phyloP scores from a whole-genome alignment of 2,329 filamentous ascomycete genomes.

The Huntiella abstrusa region DNA sequence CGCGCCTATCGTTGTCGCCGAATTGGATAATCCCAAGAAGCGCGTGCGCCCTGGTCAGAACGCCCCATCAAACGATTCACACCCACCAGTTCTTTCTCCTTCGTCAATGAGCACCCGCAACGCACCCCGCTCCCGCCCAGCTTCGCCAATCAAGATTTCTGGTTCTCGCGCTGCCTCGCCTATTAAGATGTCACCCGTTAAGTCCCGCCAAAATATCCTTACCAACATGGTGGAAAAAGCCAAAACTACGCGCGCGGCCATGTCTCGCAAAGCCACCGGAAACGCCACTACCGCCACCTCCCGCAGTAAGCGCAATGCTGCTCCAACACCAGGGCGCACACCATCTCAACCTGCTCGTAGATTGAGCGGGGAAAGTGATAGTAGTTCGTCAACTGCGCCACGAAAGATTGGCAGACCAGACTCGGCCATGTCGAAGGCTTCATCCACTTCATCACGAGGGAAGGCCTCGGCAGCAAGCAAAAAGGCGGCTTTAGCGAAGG shows the following conservation, averaged over 20 bases:
- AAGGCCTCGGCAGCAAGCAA: slow-evolving; percentile 36
- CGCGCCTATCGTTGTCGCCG: slow-evolving; percentile 19
- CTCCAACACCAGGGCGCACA: slow-evolving; percentile 22
- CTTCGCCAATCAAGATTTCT: slow-evolving; percentile 13
- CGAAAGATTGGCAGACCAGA: slow-evolving; percentile 27
- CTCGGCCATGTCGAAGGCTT: slow-evolving; percentile 21
- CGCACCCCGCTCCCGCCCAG: slow-evolving; percentile 21
- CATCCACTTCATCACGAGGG: slow-evolving; percentile 4
- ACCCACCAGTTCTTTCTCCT: slow-evolving; percentile 55
- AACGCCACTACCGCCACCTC: slow-evolving; percentile 27
- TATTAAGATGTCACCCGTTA: slow-evolving; percentile 34
- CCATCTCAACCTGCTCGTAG: slow-evolving; percentile 33
- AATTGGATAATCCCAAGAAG: slow-evolving; percentile 52
- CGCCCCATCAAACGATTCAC: slow-evolving; percentile 20
- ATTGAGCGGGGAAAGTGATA: slow-evolving; percentile 43
- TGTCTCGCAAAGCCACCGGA: slow-evolving; percentile 26
- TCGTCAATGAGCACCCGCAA: slow-evolving; percentile 65
- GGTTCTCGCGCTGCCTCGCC: slow-evolving; percentile 19
- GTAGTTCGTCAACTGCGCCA: slow-evolving; percentile 45
- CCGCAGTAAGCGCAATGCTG: slow-evolving; percentile 20
- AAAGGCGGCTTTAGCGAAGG: slow-evolving; percentile 29
- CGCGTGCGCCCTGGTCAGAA: slow-evolving; percentile 24
- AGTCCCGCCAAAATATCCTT: slow-evolving; percentile 20
- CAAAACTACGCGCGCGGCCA: slow-evolving; percentile 33
- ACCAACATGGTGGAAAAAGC: slow-evolving; percentile 42